Base-by-base conservation (phyloP, 257 asterid genomes). In the Nicotiana otophora region DNA sequence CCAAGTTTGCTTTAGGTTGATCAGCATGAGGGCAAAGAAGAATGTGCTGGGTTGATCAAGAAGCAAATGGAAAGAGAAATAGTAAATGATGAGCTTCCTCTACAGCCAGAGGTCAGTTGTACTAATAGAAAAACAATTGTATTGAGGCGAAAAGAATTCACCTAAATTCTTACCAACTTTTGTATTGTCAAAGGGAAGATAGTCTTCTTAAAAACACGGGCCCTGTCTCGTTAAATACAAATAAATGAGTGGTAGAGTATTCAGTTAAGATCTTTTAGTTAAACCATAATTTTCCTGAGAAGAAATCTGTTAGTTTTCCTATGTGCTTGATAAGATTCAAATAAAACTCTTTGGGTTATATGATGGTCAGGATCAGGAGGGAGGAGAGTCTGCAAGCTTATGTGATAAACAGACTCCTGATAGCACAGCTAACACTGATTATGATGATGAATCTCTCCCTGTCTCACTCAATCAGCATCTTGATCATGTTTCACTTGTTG, bases 61-160 rank as follows among this genome's bases (percentile, higher is more conserved):
- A 83, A 81, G 84, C 86, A 82, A 67, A 70, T 48, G 72, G 77
- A 46, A 78, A 84, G 77, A 82, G 90, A 83, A 81, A 88, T 81
- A 82, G 81, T 87, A 81, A 77, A 81, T 83, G 83, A 79, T 60
- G 95, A 85, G 79, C 81, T 83, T 55, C 66, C 84, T 68, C 39
- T 86, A 82, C 84, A 86, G 62, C 36, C 53, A 36, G 91, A 91
- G 97, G 99, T 93, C 83, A 84, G 81, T 89, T 79, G 57, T 68
- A 19, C 78, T 23, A 61, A 10, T 23, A 61, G 33, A 3, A 23
- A 9, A 61, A 9, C 10, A 20, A n/a, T 9, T 60, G 65, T 61
- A 23, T 61, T 8, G 31, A 23, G 33, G 33, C 15, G 6, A 74
- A 74, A 74, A 46, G 62, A 39, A 17, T 74, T 48, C 30, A 12